These are phyloP conservation scores for Penicillium lividum DNA, from an alignment of 495 filamentous ascomycete species.

Conservation along the genomic window DNA sequence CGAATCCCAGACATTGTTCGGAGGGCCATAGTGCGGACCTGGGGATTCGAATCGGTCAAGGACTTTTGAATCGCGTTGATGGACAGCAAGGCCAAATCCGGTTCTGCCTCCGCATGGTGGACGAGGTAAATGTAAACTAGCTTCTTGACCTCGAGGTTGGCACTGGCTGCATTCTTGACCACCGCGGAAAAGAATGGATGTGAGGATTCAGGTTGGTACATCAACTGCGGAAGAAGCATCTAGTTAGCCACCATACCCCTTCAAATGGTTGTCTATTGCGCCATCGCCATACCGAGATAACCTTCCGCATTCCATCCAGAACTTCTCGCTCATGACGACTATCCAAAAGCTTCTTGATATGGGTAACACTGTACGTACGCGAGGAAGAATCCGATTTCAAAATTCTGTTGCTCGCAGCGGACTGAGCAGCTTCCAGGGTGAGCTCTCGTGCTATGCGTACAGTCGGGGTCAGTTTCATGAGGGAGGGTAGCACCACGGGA, in stretches of 20 bases:
- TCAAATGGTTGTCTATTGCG: constrained; percentile 1
- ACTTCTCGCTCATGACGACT: constrained; percentile 92
- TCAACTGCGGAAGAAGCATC: constrained; percentile 61
- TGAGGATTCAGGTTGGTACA: constrained; percentile 83
- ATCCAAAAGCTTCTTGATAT: constrained; percentile 92
- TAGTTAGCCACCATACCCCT: constrained; percentile 23
- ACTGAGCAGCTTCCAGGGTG: constrained; percentile 92
- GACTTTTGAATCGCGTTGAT: constrained; percentile 99
- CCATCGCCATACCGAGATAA: constrained; percentile 71
- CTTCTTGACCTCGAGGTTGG: constrained; percentile 92
- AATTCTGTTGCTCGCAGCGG: constrained; percentile 55
- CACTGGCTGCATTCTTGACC: constrained; percentile 92
- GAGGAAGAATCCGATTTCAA: constrained; percentile 44
- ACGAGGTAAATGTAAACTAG: constrained; percentile 97
- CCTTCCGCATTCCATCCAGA: constrained; percentile 84
- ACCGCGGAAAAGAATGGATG: constrained; percentile 89
- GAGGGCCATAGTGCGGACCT: constrained; percentile 86
- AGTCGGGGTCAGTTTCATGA: constrained; percentile 25
- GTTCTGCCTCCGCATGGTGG: constrained; percentile 91
- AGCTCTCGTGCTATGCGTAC: constrained; percentile 77
- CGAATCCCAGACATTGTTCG: constrained; percentile 94
- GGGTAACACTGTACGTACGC: constrained; percentile 51
- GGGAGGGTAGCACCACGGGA: constrained; percentile 1
- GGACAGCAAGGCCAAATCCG: constrained; percentile 89
- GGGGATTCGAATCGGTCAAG: constrained; percentile 85